phyloP scores from a whole-genome alignment of 352 stramenopile genomes.

The Globisporangium cylindrosporum region DNA sequence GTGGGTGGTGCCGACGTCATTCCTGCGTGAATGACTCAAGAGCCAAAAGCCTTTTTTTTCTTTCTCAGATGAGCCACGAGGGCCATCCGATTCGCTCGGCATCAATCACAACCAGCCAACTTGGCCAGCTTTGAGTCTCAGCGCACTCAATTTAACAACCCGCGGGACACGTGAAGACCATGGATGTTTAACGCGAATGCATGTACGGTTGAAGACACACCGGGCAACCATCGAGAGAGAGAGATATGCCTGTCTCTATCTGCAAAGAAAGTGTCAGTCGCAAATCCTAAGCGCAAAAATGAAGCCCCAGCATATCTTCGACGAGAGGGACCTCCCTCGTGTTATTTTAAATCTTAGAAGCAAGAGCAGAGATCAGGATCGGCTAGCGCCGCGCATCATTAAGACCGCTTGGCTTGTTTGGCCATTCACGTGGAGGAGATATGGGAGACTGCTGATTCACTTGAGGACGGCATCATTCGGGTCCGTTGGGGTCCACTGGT shows the following conservation, averaged over 20 bases:
- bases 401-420: background rate
- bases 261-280: background rate
- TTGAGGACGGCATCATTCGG: background rate
- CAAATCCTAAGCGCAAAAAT: conserved; percentile 1
- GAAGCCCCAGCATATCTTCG: background rate
- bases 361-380: background rate
- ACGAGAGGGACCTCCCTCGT: background rate
- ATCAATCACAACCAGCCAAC: background rate
- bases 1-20: background rate
- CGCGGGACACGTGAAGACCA: too few relatives aligned
- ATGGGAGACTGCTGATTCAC: background rate
- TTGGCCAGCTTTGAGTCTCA: background rate
- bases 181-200: background rate
- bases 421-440: background rate
- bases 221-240: background rate
- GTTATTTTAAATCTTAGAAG: background rate
- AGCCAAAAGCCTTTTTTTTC: background rate
- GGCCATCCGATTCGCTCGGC: background rate
- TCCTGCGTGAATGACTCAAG: background rate
- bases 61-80: background rate
- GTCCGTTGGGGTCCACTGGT: background rate
- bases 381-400: background rate
- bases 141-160: background rate
- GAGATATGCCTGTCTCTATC: background rate
- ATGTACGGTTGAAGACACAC: background rate